These are phyloP conservation scores for Aspergillus carbonarius DNA, from an alignment of 2,329 filamentous ascomycete species.

Conservation along the genomic window DNA sequence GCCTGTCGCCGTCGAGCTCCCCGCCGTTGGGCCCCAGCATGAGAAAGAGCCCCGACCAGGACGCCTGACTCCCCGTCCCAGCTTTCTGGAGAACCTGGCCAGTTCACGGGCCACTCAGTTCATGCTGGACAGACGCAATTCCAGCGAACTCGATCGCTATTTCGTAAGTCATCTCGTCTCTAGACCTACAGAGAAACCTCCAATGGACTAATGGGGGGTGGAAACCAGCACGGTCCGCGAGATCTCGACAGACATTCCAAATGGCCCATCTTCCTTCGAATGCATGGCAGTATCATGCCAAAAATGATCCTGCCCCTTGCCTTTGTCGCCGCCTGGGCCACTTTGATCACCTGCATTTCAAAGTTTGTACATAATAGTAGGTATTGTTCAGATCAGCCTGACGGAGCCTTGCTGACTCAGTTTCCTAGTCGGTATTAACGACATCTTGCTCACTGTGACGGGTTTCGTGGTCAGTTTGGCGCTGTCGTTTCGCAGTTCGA, in stretches of 20 bases:
- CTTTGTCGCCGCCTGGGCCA: slow-evolving; percentile 65
- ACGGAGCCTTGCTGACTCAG: slow-evolving; percentile 11
- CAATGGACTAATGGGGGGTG: neutral
- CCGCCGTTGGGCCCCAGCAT: slow-evolving; percentile 11
- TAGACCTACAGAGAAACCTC: neutral
- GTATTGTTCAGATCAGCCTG: slow-evolving; percentile 10
- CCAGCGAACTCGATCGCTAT: slow-evolving; percentile 59
- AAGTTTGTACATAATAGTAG: slow-evolving; percentile 44
- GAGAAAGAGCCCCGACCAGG: slow-evolving; percentile 24
- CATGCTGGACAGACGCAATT: slow-evolving; percentile 28
- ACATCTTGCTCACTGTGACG: slow-evolving; percentile 70
- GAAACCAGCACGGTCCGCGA: slow-evolving; percentile 51
- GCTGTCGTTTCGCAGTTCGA: slow-evolving; percentile 74
- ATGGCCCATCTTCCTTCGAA: slow-evolving; percentile 71
- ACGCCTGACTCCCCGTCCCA: slow-evolving; percentile 33
- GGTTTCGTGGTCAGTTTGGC: slow-evolving; percentile 79
- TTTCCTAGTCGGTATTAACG: slow-evolving; percentile 56
- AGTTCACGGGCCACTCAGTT: slow-evolving; percentile 34
- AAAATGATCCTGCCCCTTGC: slow-evolving; percentile 70
- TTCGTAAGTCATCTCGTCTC: slow-evolving; percentile 48
- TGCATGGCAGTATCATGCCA: slow-evolving; percentile 73
- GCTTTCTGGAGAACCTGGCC: slow-evolving; percentile 34
- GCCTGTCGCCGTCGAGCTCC: neutral
- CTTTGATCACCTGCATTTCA: slow-evolving; percentile 60
- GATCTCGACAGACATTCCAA: slow-evolving; percentile 73